Evolutionary conservation across 305 asterid genomes (phyloP).

Genomic region (Fraxinus sp.): DNA sequence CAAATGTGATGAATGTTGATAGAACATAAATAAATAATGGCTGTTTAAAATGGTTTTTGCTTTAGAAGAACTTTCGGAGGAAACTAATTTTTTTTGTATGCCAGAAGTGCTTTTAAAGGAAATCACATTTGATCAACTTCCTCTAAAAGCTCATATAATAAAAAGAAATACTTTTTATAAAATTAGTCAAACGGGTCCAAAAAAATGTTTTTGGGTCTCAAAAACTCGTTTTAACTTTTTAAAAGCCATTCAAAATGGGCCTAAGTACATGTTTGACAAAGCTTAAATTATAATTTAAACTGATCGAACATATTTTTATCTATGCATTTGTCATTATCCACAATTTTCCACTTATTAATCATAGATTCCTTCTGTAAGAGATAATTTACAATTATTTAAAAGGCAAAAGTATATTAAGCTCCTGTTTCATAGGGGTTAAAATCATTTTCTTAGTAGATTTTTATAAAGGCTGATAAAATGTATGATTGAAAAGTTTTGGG

Average conservation of each 20-base stretch:
- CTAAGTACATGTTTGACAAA: not conserved
- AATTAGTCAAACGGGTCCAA: not conserved
- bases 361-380: not conserved
- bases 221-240: not conserved
- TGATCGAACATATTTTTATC: not conserved
- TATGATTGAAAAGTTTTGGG: too few relatives aligned
- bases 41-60: too few relatives aligned
- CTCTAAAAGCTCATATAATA: too few relatives aligned
- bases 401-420: not conserved
- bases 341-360: not conserved
- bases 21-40: not conserved
- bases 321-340: not conserved
- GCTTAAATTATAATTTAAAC: not conserved
- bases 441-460: too few relatives aligned
- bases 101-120: not conserved
- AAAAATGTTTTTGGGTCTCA: not conserved
- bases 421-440: not conserved
- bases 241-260: not conserved
- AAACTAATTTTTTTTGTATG: too few relatives aligned
- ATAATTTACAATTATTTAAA: not conserved
- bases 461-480: too few relatives aligned
- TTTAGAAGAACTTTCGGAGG: not conserved
- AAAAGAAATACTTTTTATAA: too few relatives aligned
- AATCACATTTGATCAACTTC: not conserved
- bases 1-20: not conserved